These are phyloP conservation scores for Phytophthora agathidicida DNA, from an alignment of 352 stramenopile species.

Conservation along the genomic window DNA sequence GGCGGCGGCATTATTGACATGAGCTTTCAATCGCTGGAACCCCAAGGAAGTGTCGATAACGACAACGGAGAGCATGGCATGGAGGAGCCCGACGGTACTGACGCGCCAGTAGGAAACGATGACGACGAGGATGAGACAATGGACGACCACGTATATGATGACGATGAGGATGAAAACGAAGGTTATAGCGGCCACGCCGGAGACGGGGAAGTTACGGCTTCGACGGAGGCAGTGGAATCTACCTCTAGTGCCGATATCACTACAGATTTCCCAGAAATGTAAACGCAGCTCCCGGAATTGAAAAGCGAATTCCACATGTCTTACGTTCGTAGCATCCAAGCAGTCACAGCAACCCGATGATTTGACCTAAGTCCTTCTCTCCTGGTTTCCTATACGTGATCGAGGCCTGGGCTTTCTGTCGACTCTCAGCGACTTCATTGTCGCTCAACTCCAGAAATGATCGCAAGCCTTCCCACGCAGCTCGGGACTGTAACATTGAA, in stretches of 20 bases:
- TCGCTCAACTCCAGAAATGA: constrained; percentile 67
- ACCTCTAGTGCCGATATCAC: background rate
- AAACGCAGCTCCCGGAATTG: constrained; percentile 10
- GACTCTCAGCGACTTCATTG: constrained; percentile 63
- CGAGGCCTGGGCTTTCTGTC: constrained; percentile 44
- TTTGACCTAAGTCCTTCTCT: constrained; percentile 69
- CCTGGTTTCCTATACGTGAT: constrained; percentile 76
- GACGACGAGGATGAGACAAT: constrained; percentile 53
- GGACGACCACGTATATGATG: constrained; percentile 58
- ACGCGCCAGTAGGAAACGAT: constrained; percentile 43
- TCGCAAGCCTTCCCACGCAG: constrained; percentile 75
- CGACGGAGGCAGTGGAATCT: constrained; percentile 5
- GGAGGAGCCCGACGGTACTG: constrained; percentile 48
- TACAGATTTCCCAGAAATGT: constrained; percentile 37
- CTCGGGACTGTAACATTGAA: constrained; percentile 51
- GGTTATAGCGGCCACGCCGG: constrained; percentile 17
- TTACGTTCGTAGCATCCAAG: constrained; percentile 13
- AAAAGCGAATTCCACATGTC: constrained; percentile 18
- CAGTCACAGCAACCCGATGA: constrained; percentile 71
- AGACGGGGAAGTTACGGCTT: constrained; percentile 5
- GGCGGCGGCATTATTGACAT: constrained; percentile 86
- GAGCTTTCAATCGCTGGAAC: constrained; percentile 37
- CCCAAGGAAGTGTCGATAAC: constrained; percentile 26
- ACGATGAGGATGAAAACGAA: constrained; percentile 68
- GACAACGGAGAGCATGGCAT: constrained; percentile 33